phyloP scores from a whole-genome alignment of 352 stramenopile species.

The Pythium oligandrum region DNA sequence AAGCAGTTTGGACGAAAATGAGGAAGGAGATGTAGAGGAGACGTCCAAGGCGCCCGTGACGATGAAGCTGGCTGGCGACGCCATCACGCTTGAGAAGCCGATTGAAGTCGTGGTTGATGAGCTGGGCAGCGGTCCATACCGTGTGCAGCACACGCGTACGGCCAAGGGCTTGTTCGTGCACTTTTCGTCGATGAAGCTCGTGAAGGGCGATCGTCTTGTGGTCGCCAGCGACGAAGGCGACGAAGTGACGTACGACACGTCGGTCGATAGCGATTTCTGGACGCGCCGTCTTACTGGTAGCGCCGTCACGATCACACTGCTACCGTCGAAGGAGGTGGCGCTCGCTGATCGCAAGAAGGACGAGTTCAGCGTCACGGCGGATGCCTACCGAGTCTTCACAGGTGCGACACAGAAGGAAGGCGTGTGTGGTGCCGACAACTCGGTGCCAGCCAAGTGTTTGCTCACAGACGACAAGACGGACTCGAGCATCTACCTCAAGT shows the following conservation, averaged over 20 bases:
- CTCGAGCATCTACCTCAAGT: constrained; percentile 17
- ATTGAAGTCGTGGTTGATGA: too few species aligned
- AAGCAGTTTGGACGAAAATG: too few species aligned
- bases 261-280: constrained; percentile 10
- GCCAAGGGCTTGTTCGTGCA: too few species aligned
- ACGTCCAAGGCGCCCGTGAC: too few species aligned
- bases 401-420: constrained; percentile 5
- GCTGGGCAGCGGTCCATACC: too few species aligned
- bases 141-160: too few species aligned
- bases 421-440: constrained; percentile 19
- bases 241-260: constrained; percentile 6
- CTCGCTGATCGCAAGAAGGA: not conserved
- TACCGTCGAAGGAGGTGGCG: constrained; percentile 1
- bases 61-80: too few species aligned
- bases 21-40: too few species aligned
- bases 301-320: constrained; percentile 13
- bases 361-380: constrained; percentile 11
- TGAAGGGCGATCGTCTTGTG: constrained; percentile 19
- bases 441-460: constrained; percentile 22
- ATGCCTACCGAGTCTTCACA: constrained; percentile 14
- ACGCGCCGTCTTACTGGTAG: constrained; percentile 10
- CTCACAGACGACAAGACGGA: constrained; percentile 9
- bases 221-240: constrained; percentile 15
- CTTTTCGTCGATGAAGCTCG: constrained; percentile 4
- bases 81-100: too few species aligned